Evolutionary conservation across 2,329 filamentous ascomycete genomes (phyloP), one percentile per base, ranked within the genome.

Genomic region (Massarina eburnea): DNA sequence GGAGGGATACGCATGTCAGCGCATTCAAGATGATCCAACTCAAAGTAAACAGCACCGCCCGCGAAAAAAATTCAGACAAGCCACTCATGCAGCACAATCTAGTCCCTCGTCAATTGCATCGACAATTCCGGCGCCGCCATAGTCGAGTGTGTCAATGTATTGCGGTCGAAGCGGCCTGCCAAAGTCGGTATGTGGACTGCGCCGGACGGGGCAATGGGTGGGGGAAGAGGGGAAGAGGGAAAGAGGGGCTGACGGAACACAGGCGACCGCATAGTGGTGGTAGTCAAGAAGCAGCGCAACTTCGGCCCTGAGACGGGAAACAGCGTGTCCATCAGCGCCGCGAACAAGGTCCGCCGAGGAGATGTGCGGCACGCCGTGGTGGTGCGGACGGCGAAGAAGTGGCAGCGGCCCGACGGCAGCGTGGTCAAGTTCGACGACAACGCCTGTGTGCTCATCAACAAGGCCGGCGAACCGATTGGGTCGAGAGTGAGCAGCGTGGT

Each of bases 101-200:
- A 77, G 94, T 88, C 91, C 70, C 90, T 99, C 83, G 83, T 99
- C 64, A 96, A 94, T 76, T 97, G 94, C 85, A 97, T 99, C 83
- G 94, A 99, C 86, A 99, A 96, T 80, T 97, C 94, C 57, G 94
- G 94, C 70, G 94, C 94, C 60, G 91, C 94, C 63, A 80, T 99
- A 58, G 94, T 97, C 75, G 94, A 99, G 78, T 99, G 94, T 76
- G 89, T 88, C 71, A 87, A 92, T 70, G 88, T 97, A 53, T 79
- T 99, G 64, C 89, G 89, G 67, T 94, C 92, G 77, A 95, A 96
- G 77, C 79, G 84, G 58, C 83, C 86, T 64, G 94, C 92, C 49
- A 86, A 85, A 66, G 91, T 99, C 66, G 94, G 91, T 96, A 81
- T 63, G 80, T 64, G 27, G 22, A 10, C 5, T 17, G 8, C n/a